Conservation (phyloP, 208 protist genomes). For the Herpetomonas tarakana region DNA sequence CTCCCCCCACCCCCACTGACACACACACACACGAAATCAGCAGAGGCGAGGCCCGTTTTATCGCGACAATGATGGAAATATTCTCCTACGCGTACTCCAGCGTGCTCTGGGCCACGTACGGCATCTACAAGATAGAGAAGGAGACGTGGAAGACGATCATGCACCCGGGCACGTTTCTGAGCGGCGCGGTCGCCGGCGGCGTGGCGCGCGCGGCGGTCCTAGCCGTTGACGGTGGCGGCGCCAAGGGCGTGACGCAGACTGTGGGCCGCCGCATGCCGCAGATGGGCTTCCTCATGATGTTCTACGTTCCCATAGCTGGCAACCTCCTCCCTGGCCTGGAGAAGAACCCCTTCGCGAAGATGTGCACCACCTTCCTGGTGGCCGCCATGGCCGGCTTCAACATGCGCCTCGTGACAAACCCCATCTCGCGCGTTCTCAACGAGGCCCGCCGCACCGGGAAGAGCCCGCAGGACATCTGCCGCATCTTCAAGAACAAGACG, state of each 20-base stretch:
- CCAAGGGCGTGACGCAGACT: slow-evolving; percentile 69
- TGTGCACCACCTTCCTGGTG: slow-evolving; percentile 79
- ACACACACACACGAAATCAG: slow-evolving; percentile 1
- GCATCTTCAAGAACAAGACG: slow-evolving; percentile 74
- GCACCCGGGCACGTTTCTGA: slow-evolving; percentile 81
- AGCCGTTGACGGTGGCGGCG: slow-evolving; percentile 68
- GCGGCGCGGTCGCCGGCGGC: slow-evolving; percentile 64
- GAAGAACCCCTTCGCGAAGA: slow-evolving; percentile 62
- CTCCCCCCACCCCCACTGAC: no score
- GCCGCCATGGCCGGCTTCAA: slow-evolving; percentile 69
- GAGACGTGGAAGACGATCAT: slow-evolving; percentile 48
- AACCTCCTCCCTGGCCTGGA: slow-evolving; percentile 65
- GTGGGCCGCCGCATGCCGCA: slow-evolving; percentile 71
- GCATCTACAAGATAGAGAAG: slow-evolving; percentile 58
- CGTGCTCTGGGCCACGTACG: slow-evolving; percentile 28
- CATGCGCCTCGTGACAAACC: slow-evolving; percentile 87
- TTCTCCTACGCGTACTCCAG: slow-evolving; percentile 38
- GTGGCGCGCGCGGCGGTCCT: slow-evolving; percentile 52
- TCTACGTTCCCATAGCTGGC: slow-evolving; percentile 72
- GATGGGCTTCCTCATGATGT: slow-evolving; percentile 85
- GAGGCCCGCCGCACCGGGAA: slow-evolving; percentile 77
- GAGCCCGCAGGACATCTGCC: slow-evolving; percentile 36
- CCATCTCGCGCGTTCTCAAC: slow-evolving; percentile 78
- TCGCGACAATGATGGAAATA: slow-evolving; percentile 48
- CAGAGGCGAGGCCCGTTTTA: no score